Conservation (phyloP, 129 eudicot genomes). For the Escallonia herrerae region DNA sequence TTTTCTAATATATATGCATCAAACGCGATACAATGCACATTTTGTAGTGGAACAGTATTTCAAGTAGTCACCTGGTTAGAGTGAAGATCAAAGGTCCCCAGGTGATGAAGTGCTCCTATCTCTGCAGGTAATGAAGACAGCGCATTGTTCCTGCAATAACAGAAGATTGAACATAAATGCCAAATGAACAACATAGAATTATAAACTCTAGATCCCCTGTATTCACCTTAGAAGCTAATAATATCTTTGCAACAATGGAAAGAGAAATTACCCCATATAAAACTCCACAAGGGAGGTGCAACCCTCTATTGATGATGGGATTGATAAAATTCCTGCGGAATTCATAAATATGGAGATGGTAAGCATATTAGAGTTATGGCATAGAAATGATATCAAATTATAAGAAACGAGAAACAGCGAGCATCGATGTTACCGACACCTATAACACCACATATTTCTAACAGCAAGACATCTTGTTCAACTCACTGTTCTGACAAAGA, state of each 20-base stretch:
- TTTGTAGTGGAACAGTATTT: no score
- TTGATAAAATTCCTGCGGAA: constrained; percentile 63
- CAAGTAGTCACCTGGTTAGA: constrained; percentile 68
- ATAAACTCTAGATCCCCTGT: background rate
- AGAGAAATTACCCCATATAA: constrained; percentile 58
- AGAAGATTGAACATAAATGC: constrained; percentile 3
- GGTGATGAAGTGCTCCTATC: constrained; percentile 61
- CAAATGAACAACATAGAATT: constrained; percentile 3
- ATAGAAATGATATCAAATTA: background rate
- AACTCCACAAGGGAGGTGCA: constrained; percentile 83
- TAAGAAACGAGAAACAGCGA: background rate
- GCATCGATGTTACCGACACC: background rate
- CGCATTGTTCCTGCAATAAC: constrained; percentile 53
- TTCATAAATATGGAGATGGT: constrained; percentile 10
- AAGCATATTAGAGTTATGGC: constrained; percentile 7
- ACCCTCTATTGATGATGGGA: constrained; percentile 78
- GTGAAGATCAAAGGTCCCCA: constrained; percentile 88
- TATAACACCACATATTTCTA: background rate
- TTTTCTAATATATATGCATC: no score
- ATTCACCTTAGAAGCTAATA: background rate
- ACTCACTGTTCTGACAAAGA: constrained; percentile 92
- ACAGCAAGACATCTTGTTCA: constrained; percentile 3
- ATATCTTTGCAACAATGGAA: constrained; percentile 4
- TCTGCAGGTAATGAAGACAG: constrained; percentile 67
- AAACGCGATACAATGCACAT: no score